Percentiles rank a stretch among this genome's conserved stretches.
Conservation (phyloP, 129 eudicot species). For the Saposhnikovia divaricata region DNA sequence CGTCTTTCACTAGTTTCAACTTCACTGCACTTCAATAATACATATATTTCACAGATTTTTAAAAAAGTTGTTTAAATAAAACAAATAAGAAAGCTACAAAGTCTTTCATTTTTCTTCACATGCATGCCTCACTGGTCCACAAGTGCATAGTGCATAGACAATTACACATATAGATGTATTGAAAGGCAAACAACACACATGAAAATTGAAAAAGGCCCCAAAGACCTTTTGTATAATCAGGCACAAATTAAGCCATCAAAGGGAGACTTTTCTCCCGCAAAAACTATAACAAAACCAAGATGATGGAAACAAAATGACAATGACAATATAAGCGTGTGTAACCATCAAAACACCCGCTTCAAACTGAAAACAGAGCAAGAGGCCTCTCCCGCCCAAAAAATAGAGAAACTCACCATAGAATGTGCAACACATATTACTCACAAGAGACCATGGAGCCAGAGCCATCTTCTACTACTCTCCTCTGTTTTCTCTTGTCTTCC, state of each 20-base stretch:
- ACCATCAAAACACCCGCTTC: constrained; percentile 16
- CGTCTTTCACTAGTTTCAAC: background rate
- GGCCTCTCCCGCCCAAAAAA: constrained; percentile 57
- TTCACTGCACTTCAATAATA: constrained; percentile 9
- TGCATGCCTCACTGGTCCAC: constrained; percentile 33
- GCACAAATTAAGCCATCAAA: constrained; percentile 42
- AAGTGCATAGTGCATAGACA: no score
- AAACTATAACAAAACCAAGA: background rate
- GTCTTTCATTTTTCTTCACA: constrained; percentile 43
- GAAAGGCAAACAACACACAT: constrained; percentile 40
- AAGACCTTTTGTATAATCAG: constrained; percentile 48
- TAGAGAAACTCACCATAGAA: constrained; percentile 20
- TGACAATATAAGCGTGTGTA: background rate
- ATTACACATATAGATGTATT: constrained; percentile 13
- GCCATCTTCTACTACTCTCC: constrained; percentile 5
- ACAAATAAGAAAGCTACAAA: constrained; percentile 62
- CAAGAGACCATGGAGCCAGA: constrained; percentile 8
- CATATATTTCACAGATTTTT: background rate
- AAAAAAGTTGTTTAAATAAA: constrained; percentile 16
- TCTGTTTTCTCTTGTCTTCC: background rate
- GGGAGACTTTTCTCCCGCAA: constrained; percentile 18
- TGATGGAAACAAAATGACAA: background rate
- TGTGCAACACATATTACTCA: constrained; percentile 45
- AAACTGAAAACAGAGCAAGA: constrained; percentile 17
- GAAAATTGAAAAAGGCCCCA: constrained; percentile 54